Base-by-base conservation (phyloP, 345 rosid species). In the Anacardium occidentale region DNA sequence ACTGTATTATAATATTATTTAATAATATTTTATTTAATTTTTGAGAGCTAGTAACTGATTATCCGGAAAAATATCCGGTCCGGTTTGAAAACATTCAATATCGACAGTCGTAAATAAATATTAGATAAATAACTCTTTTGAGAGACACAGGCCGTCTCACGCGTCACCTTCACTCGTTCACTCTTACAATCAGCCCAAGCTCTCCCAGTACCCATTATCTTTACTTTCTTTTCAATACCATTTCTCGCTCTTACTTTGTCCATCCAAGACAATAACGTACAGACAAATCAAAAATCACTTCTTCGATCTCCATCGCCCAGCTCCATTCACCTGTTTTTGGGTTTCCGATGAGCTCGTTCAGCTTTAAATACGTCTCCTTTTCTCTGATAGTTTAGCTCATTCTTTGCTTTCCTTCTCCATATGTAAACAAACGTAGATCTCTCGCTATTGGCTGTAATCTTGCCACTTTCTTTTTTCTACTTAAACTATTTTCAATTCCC, bases 231-330 rank as follows among this genome's bases (percentile, higher is more conserved):
- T 13, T 50, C 18, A 50, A 18, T 4, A 14, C n/a, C 18, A 3
- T 5, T 14, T 14, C 48, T 56, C 65, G 4, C 29, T 34, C 20
- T 48, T n/a, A n/a, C 40, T 32, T 64, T 57, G 50, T 17, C 51
- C 32, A 7, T 51, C 0, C 24, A 44, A 24, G 62, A 64, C 74
- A 61, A 32, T 12, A 10, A 47, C 67, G 50, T 71, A 6, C 22
- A 17, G 64, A 51, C 66, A 74, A 50, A 55, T 9, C 69, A n/a
- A 62, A n/a, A 62, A 37, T 42, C 54, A 13, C 44, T 18, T 12
- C 7, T 2, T 21, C 0, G 47, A 59, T 18, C 18, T 32, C 44
- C 57, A 2, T 53, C 14, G 34, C 59, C 66, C 10, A 24, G 20
- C 3, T 55, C 32, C 1, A 22, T 0, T 9, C 57, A 44, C 12